Conservation (phyloP, 345 rosid genomes). For the Cardiospermum halicacabum region DNA sequence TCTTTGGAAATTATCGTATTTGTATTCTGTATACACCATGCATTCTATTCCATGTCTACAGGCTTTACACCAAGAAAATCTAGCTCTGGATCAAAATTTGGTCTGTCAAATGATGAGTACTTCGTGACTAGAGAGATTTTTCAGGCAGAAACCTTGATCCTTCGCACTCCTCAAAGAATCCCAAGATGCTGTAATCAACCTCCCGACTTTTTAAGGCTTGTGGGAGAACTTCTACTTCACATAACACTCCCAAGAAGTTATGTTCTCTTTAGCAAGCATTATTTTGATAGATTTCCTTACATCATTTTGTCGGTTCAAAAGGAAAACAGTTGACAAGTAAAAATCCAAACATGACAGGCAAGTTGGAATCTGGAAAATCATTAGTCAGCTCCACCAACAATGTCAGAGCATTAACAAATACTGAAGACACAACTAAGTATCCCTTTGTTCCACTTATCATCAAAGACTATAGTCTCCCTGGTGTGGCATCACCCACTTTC, state of each 20-base stretch:
- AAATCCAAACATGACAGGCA: constrained; percentile 50
- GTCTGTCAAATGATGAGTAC: constrained; percentile 39
- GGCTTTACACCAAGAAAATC: constrained; percentile 43
- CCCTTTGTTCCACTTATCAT: constrained; percentile 73
- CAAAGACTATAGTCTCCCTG: constrained; percentile 61
- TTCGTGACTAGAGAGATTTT: constrained; percentile 64
- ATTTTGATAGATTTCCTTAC: constrained; percentile 39
- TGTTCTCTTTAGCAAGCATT: constrained; percentile 33
- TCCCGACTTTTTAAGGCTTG: constrained; percentile 49
- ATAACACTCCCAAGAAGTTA: constrained; percentile 53
- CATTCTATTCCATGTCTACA: constrained; percentile 51
- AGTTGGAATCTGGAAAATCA: constrained; percentile 45
- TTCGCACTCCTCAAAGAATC: constrained; percentile 45
- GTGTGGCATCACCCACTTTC: too few species aligned
- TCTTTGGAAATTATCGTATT: constrained; percentile 38
- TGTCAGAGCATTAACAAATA: constrained; percentile 55
- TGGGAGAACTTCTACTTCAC: constrained; percentile 51
- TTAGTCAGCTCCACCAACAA: constrained; percentile 42
- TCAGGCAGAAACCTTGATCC: constrained; percentile 39
- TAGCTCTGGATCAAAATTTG: constrained; percentile 29
- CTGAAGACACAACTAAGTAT: constrained; percentile 58
- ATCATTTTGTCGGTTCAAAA: constrained; percentile 27
- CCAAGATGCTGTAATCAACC: constrained; percentile 59
- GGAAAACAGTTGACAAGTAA: constrained; percentile 44
- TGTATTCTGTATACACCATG: constrained; percentile 52